Evolutionary conservation across 805 yeast species (phyloP).

Genomic region (Starmerella stigmatis): DNA sequence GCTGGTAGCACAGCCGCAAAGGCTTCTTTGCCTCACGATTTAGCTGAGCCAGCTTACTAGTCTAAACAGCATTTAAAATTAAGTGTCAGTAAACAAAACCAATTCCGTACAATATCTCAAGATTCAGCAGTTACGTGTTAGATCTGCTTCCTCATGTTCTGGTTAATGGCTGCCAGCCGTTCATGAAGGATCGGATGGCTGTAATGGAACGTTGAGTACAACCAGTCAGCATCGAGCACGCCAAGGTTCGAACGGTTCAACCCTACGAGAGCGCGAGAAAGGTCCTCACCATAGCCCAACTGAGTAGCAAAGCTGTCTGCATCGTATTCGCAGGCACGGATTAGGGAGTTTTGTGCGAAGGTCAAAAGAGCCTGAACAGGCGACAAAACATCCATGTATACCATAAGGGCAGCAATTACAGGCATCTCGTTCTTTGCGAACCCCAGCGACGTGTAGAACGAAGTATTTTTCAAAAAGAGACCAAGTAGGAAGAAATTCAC

Average conservation of each 20-base stretch:
- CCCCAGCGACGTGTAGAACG: slow-evolving; percentile 71
- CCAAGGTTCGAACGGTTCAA: slow-evolving; percentile 72
- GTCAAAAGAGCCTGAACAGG: slow-evolving; percentile 65
- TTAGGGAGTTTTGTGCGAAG: slow-evolving; percentile 55
- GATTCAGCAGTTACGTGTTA: too few species aligned
- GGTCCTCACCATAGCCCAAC: slow-evolving; percentile 57
- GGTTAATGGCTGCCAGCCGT: slow-evolving; percentile 63
- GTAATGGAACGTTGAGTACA: slow-evolving; percentile 78
- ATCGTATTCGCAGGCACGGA: slow-evolving; percentile 84
- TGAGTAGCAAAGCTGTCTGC: slow-evolving; percentile 81
- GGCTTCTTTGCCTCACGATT: too few species aligned
- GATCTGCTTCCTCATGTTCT: not conserved
- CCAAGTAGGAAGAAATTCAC: slow-evolving; percentile 63
- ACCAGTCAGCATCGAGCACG: slow-evolving; percentile 80
- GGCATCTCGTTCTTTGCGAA: slow-evolving; percentile 54
- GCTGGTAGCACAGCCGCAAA: too few species aligned
- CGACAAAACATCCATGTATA: slow-evolving; percentile 65
- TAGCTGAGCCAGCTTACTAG: too few species aligned
- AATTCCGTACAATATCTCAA: not conserved
- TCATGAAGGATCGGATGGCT: slow-evolving; percentile 90
- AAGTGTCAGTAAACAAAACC: not conserved
- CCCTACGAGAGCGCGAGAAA: slow-evolving; percentile 62
- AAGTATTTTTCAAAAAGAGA: slow-evolving; percentile 65
- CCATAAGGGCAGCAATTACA: slow-evolving; percentile 64
- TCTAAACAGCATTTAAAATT: not conserved